Percentiles rank a stretch among this genome's conserved stretches.
phyloP scores from a whole-genome alignment of 1,284 basidiomycete species.

The Pseudozyma pruni region DNA sequence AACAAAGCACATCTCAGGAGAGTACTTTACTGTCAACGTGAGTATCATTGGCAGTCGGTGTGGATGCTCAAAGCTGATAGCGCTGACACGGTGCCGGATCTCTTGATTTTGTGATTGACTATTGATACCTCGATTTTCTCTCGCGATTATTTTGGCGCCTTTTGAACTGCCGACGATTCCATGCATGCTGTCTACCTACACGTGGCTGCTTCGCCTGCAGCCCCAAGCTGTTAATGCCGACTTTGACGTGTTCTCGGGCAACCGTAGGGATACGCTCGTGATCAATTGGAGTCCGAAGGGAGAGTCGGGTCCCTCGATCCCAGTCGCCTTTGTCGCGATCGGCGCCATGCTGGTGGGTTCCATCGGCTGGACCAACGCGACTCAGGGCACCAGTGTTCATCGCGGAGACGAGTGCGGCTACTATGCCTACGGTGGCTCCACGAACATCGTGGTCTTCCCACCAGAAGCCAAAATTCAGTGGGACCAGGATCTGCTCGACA shows the following conservation, averaged over 20 bases:
- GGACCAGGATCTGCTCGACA: slow-evolving; percentile 88
- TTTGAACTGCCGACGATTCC: slow-evolving; percentile 1
- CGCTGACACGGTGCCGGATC: too few species aligned
- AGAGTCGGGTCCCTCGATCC: slow-evolving; percentile 7
- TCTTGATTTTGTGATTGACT: not conserved
- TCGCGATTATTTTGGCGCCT: not conserved
- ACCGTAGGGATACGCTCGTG: slow-evolving; percentile 49
- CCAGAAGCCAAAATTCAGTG: slow-evolving; percentile 74
- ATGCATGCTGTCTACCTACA: not conserved
- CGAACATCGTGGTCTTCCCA: slow-evolving; percentile 49
- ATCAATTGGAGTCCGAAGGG: slow-evolving; percentile 50
- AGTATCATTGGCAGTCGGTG: slow-evolving; percentile 74
- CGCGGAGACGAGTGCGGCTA: slow-evolving; percentile 86
- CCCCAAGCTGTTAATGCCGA: slow-evolving; percentile 60
- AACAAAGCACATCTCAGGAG: slow-evolving; percentile 70
- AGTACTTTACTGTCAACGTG: slow-evolving; percentile 72
- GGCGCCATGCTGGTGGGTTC: slow-evolving; percentile 73
- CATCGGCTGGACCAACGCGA: slow-evolving; percentile 79
- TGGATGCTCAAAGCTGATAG: too few species aligned
- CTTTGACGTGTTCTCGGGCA: slow-evolving; percentile 62
- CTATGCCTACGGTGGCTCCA: slow-evolving; percentile 69
- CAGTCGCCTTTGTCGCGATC: slow-evolving; percentile 58
- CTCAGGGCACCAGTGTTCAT: slow-evolving; percentile 80
- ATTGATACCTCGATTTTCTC: slow-evolving; percentile 10
- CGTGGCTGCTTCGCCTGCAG: slow-evolving; percentile 10